Evolutionary conservation across 2,329 filamentous ascomycete genomes (phyloP).

Genomic region (Cytospora schulzeri): DNA sequence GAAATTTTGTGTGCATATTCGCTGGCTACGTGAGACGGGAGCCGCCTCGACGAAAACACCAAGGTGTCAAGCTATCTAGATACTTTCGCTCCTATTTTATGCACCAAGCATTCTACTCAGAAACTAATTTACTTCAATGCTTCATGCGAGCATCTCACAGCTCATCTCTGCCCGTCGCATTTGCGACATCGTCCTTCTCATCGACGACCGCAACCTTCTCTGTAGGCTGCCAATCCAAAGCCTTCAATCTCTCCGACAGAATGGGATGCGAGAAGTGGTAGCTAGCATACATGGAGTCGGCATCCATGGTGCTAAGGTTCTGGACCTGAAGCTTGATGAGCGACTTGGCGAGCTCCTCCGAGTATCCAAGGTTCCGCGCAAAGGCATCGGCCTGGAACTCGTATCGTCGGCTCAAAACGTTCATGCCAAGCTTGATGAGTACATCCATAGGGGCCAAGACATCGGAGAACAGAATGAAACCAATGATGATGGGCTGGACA

Average conservation of each 20-base stretch:
- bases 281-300: constrained; percentile 96
- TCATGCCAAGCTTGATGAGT: constrained; percentile 94
- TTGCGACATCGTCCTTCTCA: constrained; percentile 54
- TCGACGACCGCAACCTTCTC: constrained; percentile 48
- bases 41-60: not conserved
- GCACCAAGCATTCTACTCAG: not conserved
- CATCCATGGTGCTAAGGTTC: constrained; percentile 98
- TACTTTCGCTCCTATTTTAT: not conserved
- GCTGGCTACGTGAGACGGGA: no score
- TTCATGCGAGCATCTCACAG: constrained; percentile 60
- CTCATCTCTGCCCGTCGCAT: constrained; percentile 74
- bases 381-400: constrained; percentile 97
- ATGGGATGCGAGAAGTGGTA: constrained; percentile 99
- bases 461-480: constrained; percentile 96
- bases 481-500: constrained; percentile 89
- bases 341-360: constrained; percentile 77
- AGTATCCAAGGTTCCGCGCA: constrained; percentile 81
- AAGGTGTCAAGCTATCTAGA: not conserved
- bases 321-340: constrained; percentile 98
- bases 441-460: constrained; percentile 93
- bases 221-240: constrained; percentile 79
- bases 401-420: constrained; percentile 89
- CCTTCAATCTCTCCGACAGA: constrained; percentile 87
- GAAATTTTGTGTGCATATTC: no score
- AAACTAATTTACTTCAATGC: not conserved